A percentile compares a stretch with the other conserved stretches of the same genome.
These are phyloP conservation scores for Fraxinus excelsior DNA, from an alignment of 257 asterid genomes.

Conservation along the genomic window DNA sequence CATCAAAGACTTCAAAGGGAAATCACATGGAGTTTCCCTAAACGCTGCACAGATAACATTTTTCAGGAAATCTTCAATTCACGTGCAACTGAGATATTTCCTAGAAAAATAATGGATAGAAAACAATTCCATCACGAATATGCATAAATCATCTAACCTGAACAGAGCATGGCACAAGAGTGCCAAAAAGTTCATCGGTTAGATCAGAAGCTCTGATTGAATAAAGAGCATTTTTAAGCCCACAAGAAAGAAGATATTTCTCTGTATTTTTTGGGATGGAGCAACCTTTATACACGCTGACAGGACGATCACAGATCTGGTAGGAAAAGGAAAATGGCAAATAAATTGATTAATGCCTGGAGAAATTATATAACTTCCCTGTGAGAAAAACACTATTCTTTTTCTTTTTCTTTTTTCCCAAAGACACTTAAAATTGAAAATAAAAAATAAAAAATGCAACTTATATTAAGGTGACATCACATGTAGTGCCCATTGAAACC, in stretches of 20 bases:
- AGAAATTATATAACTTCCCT: neutral
- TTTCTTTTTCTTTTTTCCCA: neutral
- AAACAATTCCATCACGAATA: slow-evolving; percentile 1
- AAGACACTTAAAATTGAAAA: neutral
- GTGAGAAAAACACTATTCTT: neutral
- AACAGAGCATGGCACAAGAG: slow-evolving; percentile 66
- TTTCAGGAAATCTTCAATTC: neutral
- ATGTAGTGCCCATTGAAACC: neutral
- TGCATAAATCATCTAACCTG: slow-evolving; percentile 52
- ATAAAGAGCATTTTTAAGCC: slow-evolving; percentile 89
- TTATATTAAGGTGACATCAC: neutral
- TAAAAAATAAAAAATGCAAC: neutral
- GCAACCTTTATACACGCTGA: slow-evolving; percentile 82
- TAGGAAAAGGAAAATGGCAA: slow-evolving; percentile 18
- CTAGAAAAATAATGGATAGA: neutral
- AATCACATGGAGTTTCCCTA: neutral
- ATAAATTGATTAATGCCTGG: slow-evolving; percentile 22
- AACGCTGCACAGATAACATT: neutral
- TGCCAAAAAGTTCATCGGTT: slow-evolving; percentile 75
- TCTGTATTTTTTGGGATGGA: slow-evolving; percentile 85
- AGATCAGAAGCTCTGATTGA: slow-evolving; percentile 80
- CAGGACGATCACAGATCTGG: slow-evolving; percentile 94
- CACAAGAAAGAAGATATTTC: slow-evolving; percentile 74
- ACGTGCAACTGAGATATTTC: neutral
- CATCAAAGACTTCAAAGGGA: slow-evolving; percentile 12